phyloP scores from a whole-genome alignment of 257 asterid genomes.

The Ocimum tenuiflorum region DNA sequence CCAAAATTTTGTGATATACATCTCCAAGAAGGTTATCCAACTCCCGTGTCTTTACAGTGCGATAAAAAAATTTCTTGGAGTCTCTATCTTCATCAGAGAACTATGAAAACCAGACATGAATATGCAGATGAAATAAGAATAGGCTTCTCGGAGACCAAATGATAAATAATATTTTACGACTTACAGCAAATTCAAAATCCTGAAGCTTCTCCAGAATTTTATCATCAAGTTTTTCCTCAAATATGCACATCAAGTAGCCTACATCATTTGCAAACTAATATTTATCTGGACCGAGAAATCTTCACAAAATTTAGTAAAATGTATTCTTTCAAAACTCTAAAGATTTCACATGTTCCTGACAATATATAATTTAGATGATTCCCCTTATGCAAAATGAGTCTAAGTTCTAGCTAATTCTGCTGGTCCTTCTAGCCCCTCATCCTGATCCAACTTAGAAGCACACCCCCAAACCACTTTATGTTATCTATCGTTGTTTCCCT shows the following conservation, averaged over 20 bases:
- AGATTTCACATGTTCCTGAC: slow-evolving; percentile 1
- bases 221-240: slow-evolving; percentile 67
- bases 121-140: slow-evolving; percentile 21
- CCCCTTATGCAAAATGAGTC: neutral
- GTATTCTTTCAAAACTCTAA: neutral
- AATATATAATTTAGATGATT: neutral
- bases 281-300: slow-evolving; percentile 1
- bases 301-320: slow-evolving; percentile 11
- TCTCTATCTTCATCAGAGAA: slow-evolving; percentile 82
- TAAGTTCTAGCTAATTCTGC: slow-evolving; percentile 2
- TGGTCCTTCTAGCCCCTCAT: neutral
- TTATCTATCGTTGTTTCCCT: neutral
- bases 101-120: slow-evolving; percentile 36
- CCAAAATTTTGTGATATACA: slow-evolving; percentile 87
- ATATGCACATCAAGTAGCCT: slow-evolving; percentile 96
- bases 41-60: slow-evolving; percentile 82
- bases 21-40: slow-evolving; percentile 89
- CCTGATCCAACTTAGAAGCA: neutral
- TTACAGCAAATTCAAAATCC: slow-evolving; percentile 86
- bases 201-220: slow-evolving; percentile 55
- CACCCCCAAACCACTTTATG: neutral
- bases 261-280: slow-evolving; percentile 25
- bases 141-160: neutral
- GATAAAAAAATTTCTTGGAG: slow-evolving; percentile 73
- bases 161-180: slow-evolving; percentile 29